phyloP scores from a whole-genome alignment of 495 filamentous ascomycete species.

The Podospora fimiseda region DNA sequence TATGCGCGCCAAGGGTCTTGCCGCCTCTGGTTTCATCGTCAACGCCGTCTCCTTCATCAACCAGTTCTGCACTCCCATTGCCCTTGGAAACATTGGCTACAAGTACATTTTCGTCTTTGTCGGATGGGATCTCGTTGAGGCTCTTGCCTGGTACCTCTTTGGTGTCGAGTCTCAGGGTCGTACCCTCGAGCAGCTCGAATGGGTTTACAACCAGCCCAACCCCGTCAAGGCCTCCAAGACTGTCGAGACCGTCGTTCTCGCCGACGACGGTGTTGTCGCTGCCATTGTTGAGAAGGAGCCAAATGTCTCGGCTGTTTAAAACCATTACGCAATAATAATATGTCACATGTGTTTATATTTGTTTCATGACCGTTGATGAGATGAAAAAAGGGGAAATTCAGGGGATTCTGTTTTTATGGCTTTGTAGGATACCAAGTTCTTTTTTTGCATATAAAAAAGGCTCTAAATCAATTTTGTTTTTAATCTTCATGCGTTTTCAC shows the following conservation, averaged over 20 bases:
- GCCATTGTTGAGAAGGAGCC: constrained; percentile 27
- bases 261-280: constrained; percentile 45
- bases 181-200: constrained; percentile 47
- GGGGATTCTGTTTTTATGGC: too few species aligned
- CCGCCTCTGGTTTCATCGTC: constrained; percentile 38
- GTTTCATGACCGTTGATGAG: too few species aligned
- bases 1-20: constrained; percentile 46
- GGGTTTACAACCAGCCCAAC: constrained; percentile 44
- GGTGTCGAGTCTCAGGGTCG: constrained; percentile 46
- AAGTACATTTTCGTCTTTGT: constrained; percentile 47
- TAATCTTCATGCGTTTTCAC: too few species aligned
- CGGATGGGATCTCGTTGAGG: constrained; percentile 40
- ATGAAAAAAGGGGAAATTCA: too few species aligned
- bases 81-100: constrained; percentile 41
- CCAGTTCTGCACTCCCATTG: constrained; percentile 45
- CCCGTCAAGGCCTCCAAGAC: constrained; percentile 46
- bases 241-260: constrained; percentile 49
- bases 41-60: constrained; percentile 46
- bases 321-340: too few species aligned
- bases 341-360: too few species aligned
- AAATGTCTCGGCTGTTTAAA: too few species aligned
- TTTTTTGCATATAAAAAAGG: too few species aligned
- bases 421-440: too few species aligned
- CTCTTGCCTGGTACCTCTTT: constrained; percentile 43
- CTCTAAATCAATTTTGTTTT: too few species aligned